Evolutionary conservation across 352 stramenopile genomes (phyloP), one percentile per base, ranked within the genome.

Genomic region (Pilasporangium apinafurcum): DNA sequence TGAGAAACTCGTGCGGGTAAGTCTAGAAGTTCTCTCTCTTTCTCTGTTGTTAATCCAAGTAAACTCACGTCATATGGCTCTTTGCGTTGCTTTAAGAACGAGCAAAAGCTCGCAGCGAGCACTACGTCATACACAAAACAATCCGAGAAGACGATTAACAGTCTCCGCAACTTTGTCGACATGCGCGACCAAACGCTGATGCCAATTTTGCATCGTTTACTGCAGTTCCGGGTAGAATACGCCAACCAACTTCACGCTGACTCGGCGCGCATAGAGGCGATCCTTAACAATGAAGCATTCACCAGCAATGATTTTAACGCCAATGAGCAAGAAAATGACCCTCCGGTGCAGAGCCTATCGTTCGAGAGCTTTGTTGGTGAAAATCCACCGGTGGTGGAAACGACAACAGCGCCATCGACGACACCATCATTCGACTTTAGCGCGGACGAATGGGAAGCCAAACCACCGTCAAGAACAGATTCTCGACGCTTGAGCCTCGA

Each of bases 301-400:
- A n/a, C n/a, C n/a, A n/a, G n/a, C n/a, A n/a, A n/a, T n/a, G n/a
- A n/a, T n/a, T n/a, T n/a, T n/a, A n/a, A n/a, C n/a, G n/a, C n/a
- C n/a, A n/a, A n/a, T n/a, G 14, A 37, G 2, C 26, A 18, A 10
- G 5, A 36, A 37, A 39, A 33, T 3, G 48, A 59, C 2, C 33
- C 37, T 1, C 56, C 59, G 1, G 70, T 89, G 21, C 60, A 65
- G 13, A 74, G 65, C 14, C 47, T 77, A 35, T 81, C 71, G 5
- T 86, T 86, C 34, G 62, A 76, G 46, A 73, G 60, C n/a, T 89
- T 86, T 44, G 68, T 83, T 2, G 76, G 72, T 7, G 69, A 75
- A 44, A 47, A 45, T 2, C 36, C 59, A 26, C 43, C 59, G 3
- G 22, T 48, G 9, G 25, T 50, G 1, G 42, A 47, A 5, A 31